Conservation (phyloP, 208 protist species). For the Wallacemonas sp. region DNA sequence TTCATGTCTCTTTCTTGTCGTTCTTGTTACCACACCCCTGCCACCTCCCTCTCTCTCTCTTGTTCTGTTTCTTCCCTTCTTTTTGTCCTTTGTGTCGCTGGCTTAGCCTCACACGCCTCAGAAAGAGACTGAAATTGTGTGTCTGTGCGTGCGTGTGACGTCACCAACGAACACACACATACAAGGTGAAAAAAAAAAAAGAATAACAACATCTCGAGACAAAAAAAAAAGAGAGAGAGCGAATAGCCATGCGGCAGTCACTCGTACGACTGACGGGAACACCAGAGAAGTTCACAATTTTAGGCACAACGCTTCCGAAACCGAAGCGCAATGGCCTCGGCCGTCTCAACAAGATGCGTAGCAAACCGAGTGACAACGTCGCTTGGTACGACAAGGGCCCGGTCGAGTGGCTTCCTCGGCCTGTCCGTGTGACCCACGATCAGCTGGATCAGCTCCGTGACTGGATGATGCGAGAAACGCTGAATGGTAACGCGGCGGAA, state of each 20-base stretch:
- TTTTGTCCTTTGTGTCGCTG: no score
- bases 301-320: constrained; percentile 68
- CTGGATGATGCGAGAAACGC: constrained; percentile 91
- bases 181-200: not conserved
- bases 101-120: no score
- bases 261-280: constrained; percentile 48
- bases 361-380: constrained; percentile 86
- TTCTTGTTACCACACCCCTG: no score
- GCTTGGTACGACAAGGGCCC: constrained; percentile 90
- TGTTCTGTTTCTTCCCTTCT: no score
- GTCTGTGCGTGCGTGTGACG: no score
- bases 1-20: no score
- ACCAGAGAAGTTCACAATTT: constrained; percentile 68
- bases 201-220: not conserved
- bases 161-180: not conserved
- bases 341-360: constrained; percentile 86
- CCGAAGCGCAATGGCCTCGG: constrained; percentile 75
- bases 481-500: constrained; percentile 54
- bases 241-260: constrained; percentile 40
- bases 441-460: constrained; percentile 80
- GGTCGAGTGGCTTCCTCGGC: constrained; percentile 89
- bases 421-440: constrained; percentile 79
- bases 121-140: no score
- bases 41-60: no score
- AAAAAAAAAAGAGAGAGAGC: not conserved